Evolutionary conservation across 352 stramenopile species (phyloP).

Genomic region (Globisporangium cystogenes): DNA sequence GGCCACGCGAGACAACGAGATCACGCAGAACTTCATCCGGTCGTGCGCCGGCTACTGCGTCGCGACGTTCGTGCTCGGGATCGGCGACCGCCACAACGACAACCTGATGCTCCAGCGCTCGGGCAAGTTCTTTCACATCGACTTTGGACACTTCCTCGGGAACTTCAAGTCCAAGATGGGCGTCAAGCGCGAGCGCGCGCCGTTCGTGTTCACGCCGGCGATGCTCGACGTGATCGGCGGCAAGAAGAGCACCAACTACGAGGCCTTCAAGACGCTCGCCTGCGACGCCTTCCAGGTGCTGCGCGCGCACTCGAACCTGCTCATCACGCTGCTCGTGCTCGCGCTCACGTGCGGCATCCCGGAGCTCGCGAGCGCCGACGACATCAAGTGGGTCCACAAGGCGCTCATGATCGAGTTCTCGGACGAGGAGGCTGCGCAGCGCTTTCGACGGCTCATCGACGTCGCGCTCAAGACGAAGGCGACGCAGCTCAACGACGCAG

Average conservation of each 20-base stretch:
- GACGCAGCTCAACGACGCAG: slow-evolving; percentile 79
- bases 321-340: slow-evolving; percentile 80
- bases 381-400: slow-evolving; percentile 79
- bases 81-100: slow-evolving; percentile 93
- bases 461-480: slow-evolving; percentile 71
- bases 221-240: slow-evolving; percentile 86
- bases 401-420: slow-evolving; percentile 73
- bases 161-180: slow-evolving; percentile 94
- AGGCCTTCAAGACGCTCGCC: slow-evolving; percentile 63
- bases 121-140: slow-evolving; percentile 95
- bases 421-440: slow-evolving; percentile 50
- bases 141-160: slow-evolving; percentile 95
- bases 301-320: slow-evolving; percentile 64
- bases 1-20: slow-evolving; percentile 33
- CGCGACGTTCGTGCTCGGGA: slow-evolving; percentile 91
- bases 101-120: slow-evolving; percentile 95
- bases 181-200: slow-evolving; percentile 86
- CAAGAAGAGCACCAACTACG: slow-evolving; percentile 68
- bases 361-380: slow-evolving; percentile 55
- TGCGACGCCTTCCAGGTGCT: slow-evolving; percentile 71
- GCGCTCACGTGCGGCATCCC: slow-evolving; percentile 77
- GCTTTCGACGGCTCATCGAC: slow-evolving; percentile 75
- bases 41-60: slow-evolving; percentile 92
- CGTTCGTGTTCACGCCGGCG: slow-evolving; percentile 91
- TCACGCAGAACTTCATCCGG: slow-evolving; percentile 85